Evolutionary conservation across 2,329 filamentous ascomycete species (phyloP), one percentile per base, ranked within the genome.

Genomic region (Sporothrix phasma): DNA sequence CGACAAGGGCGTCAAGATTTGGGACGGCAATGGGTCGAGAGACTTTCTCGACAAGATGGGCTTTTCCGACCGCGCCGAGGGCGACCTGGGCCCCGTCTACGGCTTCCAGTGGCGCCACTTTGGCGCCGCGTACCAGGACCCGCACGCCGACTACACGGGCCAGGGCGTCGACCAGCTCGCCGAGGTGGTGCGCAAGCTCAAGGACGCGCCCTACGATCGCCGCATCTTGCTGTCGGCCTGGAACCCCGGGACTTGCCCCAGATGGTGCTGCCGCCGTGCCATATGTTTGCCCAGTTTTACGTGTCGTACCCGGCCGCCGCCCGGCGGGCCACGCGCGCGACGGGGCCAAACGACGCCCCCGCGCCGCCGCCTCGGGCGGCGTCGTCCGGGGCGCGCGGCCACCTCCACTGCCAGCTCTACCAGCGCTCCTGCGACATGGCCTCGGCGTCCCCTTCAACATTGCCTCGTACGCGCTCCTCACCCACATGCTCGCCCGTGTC

Each of bases 31-130:
- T 73, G 94, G 93, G 49, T 92, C 88, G 54, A 89, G 94, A 70
- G 88, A 87, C 72, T 97, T 89, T 74, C 88, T 99, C 43, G 93
- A 99, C 78, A 87, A 81, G 67, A 83, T 94, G 1, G 93, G 93
- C 0, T 83, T 97, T 6, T 80, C 81, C 0, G 86, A 96, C 73
- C 90, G 93, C 66, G 90, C 85, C 61, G 89, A 87, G 22, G 94
- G 94, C 68, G 94, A 99, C 72, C 81, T 99, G 0, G 94, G 94
- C 0, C 94, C 94, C 34, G 92, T 97, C 0, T 99, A 99, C 74
- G 94, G 94, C 1, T 99, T 99, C 78, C 94, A 99, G 77, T 99
- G 94, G 94, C 89, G 94, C 3, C 93, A 97, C 76, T 99, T 99
- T 72, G 94, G 94, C 60, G 94, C 94, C 4, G 86, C 91, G 67